These are phyloP conservation scores for Penicillium nucicola DNA, from an alignment of 495 filamentous ascomycete genomes.

Conservation along the genomic window DNA sequence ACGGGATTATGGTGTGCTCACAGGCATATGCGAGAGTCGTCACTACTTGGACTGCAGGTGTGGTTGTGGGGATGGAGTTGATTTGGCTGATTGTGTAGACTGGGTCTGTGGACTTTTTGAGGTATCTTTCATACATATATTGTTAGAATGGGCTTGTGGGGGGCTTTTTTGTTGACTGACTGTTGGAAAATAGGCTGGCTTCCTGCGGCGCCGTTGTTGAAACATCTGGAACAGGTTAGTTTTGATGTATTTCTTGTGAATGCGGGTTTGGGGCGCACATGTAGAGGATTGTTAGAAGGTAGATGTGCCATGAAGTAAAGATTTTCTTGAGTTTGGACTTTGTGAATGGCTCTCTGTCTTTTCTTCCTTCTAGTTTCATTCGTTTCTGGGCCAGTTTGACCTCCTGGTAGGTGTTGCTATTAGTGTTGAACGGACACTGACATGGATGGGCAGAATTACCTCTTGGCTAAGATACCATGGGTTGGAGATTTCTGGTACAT, in stretches of 20 bases:
- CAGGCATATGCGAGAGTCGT: slow-evolving; percentile 46
- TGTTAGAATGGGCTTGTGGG: background rate
- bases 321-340: slow-evolving; percentile 50
- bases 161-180: slow-evolving; percentile 13
- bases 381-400: slow-evolving; percentile 38
- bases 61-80: slow-evolving; percentile 46
- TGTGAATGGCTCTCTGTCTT: slow-evolving; percentile 42
- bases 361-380: slow-evolving; percentile 47
- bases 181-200: slow-evolving; percentile 38
- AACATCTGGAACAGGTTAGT: slow-evolving; percentile 20
- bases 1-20: slow-evolving; percentile 10
- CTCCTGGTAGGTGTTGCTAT: slow-evolving; percentile 31
- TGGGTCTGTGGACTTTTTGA: slow-evolving; percentile 37
- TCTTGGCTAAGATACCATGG: slow-evolving; percentile 47
- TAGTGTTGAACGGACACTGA: background rate
- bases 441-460: slow-evolving; percentile 19
- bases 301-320: slow-evolving; percentile 52
- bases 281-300: slow-evolving; percentile 43
- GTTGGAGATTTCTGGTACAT: slow-evolving; percentile 56
- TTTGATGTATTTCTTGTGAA: background rate
- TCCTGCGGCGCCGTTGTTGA: slow-evolving; percentile 35
- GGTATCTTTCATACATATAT: slow-evolving; percentile 23
- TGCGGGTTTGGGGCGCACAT: slow-evolving; percentile 20
- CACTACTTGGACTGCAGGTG: slow-evolving; percentile 45
- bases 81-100: slow-evolving; percentile 39